Evolutionary conservation across 495 filamentous ascomycete species (phyloP).

Genomic region (Aspergillus heteromorphus): DNA sequence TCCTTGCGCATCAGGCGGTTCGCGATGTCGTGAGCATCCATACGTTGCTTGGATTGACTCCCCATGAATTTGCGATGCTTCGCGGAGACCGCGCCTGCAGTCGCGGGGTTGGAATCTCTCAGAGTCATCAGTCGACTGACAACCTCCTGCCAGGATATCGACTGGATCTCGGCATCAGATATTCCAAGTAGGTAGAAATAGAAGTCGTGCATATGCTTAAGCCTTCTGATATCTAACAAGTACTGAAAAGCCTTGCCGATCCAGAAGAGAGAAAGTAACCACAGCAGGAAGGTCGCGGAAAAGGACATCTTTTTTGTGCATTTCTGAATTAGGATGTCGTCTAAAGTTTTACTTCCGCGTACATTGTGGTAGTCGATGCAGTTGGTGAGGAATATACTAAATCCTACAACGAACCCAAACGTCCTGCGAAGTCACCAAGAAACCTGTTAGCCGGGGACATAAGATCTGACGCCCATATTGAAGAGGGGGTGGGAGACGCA

Average conservation of each 20-base stretch:
- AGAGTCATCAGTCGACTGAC: constrained; percentile 84
- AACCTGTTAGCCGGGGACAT: neutral
- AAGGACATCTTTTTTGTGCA: constrained; percentile 87
- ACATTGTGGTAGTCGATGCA: constrained; percentile 81
- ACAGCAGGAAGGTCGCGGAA: constrained; percentile 70
- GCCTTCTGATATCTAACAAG: constrained; percentile 65
- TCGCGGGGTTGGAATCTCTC: constrained; percentile 79
- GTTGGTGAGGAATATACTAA: constrained; percentile 78
- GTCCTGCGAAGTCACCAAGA: constrained; percentile 35
- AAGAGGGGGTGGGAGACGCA: constrained; percentile 38
- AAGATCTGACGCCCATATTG: neutral
- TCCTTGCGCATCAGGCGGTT: constrained; percentile 95
- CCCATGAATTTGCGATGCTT: constrained; percentile 64
- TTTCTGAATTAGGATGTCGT: constrained; percentile 71
- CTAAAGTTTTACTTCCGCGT: constrained; percentile 65
- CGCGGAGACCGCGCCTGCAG: constrained; percentile 60
- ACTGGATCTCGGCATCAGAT: constrained; percentile 89
- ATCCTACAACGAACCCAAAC: constrained; percentile 73
- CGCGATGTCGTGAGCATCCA: constrained; percentile 96
- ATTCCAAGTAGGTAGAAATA: constrained; percentile 81
- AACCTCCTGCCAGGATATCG: constrained; percentile 91
- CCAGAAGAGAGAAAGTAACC: constrained; percentile 86
- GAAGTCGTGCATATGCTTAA: constrained; percentile 81
- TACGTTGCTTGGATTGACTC: constrained; percentile 85
- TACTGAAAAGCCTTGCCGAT: constrained; percentile 72